A percentile compares a stretch with the other conserved stretches of the same genome.
Conservation (phyloP, 2,329 filamentous ascomycete species). For the Knoxdaviesia proteae region DNA sequence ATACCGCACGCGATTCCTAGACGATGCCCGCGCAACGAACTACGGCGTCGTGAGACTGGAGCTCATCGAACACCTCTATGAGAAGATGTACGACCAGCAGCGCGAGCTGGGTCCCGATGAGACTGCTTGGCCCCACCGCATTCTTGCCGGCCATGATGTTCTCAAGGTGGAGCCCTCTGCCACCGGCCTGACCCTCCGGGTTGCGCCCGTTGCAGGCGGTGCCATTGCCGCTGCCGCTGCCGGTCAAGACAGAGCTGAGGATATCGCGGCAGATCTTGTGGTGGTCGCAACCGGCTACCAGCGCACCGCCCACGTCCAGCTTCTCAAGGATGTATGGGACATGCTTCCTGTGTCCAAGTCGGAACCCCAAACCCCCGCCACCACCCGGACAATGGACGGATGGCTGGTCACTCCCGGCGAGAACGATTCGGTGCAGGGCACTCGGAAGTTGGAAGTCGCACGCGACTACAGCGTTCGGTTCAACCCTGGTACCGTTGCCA, state of each 20-base stretch:
- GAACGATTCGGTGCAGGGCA: constrained; percentile 11
- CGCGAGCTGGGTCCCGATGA: constrained; percentile 49
- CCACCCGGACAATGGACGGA: constrained; percentile 14
- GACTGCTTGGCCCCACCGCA: constrained; percentile 60
- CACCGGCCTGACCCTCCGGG: constrained; percentile 31
- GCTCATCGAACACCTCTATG: constrained; percentile 74
- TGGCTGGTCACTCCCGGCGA: constrained; percentile 19
- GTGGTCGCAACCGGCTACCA: constrained; percentile 78
- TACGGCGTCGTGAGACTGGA: constrained; percentile 87
- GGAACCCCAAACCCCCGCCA: constrained; percentile 13
- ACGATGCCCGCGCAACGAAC: constrained; percentile 66
- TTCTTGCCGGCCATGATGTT: constrained; percentile 50
- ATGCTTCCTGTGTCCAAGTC: constrained; percentile 32
- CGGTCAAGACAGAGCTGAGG: constrained; percentile 26
- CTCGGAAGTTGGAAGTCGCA: constrained; percentile 40
- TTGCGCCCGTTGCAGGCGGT: constrained; percentile 26
- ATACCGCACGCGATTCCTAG: constrained; percentile 38
- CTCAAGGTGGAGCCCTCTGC: constrained; percentile 32
- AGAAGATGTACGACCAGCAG: constrained; percentile 70
- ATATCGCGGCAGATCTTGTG: constrained; percentile 56
- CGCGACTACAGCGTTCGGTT: constrained; percentile 67
- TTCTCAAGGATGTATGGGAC: constrained; percentile 45
- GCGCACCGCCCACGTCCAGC: constrained; percentile 55
- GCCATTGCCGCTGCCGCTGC: constrained; percentile 11
- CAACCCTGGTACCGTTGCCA: constrained; percentile 42